These are phyloP conservation scores for Pittosporum tobira DNA, from an alignment of 129 eudicot species.

Conservation along the genomic window DNA sequence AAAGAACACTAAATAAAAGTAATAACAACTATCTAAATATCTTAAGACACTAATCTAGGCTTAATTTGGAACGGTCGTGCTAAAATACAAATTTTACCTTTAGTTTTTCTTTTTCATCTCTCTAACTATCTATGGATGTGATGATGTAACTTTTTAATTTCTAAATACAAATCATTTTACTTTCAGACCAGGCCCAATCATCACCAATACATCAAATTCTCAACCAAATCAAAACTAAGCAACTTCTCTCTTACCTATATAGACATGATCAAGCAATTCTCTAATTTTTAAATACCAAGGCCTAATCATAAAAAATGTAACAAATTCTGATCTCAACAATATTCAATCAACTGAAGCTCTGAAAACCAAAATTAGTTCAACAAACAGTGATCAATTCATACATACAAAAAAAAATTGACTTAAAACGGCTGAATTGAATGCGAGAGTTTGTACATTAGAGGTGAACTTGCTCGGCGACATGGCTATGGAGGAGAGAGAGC, in stretches of 20 bases:
- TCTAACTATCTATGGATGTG: no score
- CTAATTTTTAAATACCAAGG: no score
- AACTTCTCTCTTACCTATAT: no score
- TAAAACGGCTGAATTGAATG: neutral
- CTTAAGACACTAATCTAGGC: neutral
- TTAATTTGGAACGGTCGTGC: neutral
- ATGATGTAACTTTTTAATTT: no score
- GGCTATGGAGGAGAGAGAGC: neutral
- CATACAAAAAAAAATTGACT: neutral
- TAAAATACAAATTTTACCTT: neutral
- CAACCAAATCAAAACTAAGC: neutral
- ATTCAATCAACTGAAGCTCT: neutral
- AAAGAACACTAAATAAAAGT: neutral
- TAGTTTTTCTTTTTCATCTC: no score
- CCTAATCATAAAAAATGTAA: no score
- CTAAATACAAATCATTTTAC: no score
- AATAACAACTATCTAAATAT: neutral
- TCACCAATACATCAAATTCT: no score
- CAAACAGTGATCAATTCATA: neutral
- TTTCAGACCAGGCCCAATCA: neutral
- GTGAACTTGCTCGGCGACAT: conserved; percentile 30
- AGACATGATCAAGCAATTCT: neutral
- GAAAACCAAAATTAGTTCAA: conserved; percentile 12
- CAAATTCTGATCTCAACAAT: neutral
- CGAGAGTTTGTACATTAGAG: conserved; percentile 25